Base-by-base conservation (phyloP, 305 asterid genomes). In the Solanum hybrid region DNA sequence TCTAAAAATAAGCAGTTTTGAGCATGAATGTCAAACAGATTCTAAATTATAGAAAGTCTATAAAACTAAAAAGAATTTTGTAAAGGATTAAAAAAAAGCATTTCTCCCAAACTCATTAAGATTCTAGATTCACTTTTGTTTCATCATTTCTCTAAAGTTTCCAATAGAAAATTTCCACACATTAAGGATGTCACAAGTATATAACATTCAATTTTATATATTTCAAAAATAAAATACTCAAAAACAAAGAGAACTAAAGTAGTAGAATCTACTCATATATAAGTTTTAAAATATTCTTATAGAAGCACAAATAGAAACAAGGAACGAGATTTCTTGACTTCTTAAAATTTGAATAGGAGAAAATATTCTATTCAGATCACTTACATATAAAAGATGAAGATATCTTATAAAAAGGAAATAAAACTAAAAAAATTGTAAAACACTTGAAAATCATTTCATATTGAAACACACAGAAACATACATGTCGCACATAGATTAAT, bases 11-110 rank as follows among this genome's bases (percentile, higher is more conserved):
- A 56, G 66, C 9, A 56, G 66, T 17, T 56, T 56, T 56, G 66
- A 17, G n/a, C n/a, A 51, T 0, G 3, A 56, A 56, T 56, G 1
- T 56, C 66, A 17, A 56, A 56, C 0, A 56, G 0, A 17, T 0
- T 56, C n/a, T 56, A 56, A 56, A 6, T 15, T 56, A 56, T 56
- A 56, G 10, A 56, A 56, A 56, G n/a, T 15, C n/a, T 56, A 15
- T 15, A 56, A 56, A 56, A 56, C n/a, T 17, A 56, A 56, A 56
- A 56, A 17, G 4, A 56, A 5, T 17, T 17, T 56, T 56, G 4
- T 56, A 17, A 56, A 56, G 66, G n/a, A 56, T 17, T 56, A 1
- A 56, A 6, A 51, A 15, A 56, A 56, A 17, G 0, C 10, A 17
- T 15, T 17, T 56, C 3, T 56, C n/a, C 9, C n/a, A 2, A 15